Conservation (phyloP, 176 grass and related monocot genomes). For the Tuctoria greenei region DNA sequence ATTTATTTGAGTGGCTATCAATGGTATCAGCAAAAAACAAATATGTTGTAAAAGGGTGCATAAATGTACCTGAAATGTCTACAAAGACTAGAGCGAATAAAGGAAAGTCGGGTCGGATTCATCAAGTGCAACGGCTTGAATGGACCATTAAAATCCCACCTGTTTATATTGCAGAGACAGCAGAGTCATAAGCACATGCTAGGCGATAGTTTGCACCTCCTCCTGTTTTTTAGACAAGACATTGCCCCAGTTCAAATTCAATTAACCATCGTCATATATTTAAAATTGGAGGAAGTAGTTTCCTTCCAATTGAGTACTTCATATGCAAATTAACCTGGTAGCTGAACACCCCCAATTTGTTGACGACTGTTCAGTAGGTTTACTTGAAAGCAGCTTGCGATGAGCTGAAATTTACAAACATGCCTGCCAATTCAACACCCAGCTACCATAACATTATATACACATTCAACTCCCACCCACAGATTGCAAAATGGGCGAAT, state of each 20-base stretch:
- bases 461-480: neutral
- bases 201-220: neutral
- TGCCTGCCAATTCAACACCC: constrained; percentile 1
- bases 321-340: neutral
- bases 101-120: constrained; percentile 82
- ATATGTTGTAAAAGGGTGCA: neutral
- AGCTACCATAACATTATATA: neutral
- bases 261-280: neutral
- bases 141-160: constrained; percentile 90
- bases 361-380: neutral
- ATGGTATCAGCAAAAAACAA: neutral
- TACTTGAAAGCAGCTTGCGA: constrained; percentile 3
- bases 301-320: neutral
- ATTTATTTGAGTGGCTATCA: neutral
- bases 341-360: neutral
- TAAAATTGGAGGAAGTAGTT: neutral
- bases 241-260: neutral
- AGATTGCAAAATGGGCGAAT: neutral
- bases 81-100: constrained; percentile 79
- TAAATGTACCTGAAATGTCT: constrained; percentile 74
- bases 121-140: constrained; percentile 95
- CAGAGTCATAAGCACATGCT: constrained; percentile 3
- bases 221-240: neutral
- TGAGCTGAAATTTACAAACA: neutral
- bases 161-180: constrained; percentile 48